Evolutionary conservation across 768 basidiomycete genomes (phyloP).

Genomic region (Termitomyces eurrhizus): DNA sequence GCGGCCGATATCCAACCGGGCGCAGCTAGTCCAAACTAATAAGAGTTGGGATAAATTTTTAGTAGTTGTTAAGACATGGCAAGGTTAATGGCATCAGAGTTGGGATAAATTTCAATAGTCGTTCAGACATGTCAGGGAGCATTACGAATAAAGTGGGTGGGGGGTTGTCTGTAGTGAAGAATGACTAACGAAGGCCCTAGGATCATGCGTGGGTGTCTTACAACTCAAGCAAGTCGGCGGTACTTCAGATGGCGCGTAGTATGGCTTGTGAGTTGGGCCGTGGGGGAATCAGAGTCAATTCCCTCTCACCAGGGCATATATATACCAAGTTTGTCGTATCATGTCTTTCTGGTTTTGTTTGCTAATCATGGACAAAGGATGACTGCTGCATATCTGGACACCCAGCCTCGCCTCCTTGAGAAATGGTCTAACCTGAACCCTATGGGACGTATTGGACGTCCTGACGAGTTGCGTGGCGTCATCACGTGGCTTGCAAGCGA

Average conservation of each 20-base stretch:
- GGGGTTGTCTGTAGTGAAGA: not conserved
- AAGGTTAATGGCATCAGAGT: too few species aligned
- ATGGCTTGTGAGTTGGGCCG: conserved; percentile 78
- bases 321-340: conserved; percentile 51
- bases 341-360: not conserved
- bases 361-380: conserved; percentile 38
- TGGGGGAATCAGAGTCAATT: conserved; percentile 67
- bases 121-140: conserved; percentile 42
- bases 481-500: conserved; percentile 70
- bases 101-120: too few species aligned
- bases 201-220: conserved; percentile 76
- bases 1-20: too few species aligned
- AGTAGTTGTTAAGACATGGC: conserved; percentile 16
- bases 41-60: too few species aligned
- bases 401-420: conserved; percentile 54
- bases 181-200: conserved; percentile 19
- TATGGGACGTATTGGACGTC: conserved; percentile 63
- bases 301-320: conserved; percentile 74
- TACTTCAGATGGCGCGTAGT: conserved; percentile 76
- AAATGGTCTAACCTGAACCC: conserved; percentile 73
- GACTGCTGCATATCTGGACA: conserved; percentile 71
- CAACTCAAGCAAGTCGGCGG: conserved; percentile 74
- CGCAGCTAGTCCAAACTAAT: too few species aligned
- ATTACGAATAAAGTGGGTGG: conserved; percentile 62
- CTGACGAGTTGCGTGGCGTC: conserved; percentile 72